Base-by-base conservation (phyloP, 2,329 filamentous ascomycete genomes). In the Emmonsiellopsis sp. region DNA sequence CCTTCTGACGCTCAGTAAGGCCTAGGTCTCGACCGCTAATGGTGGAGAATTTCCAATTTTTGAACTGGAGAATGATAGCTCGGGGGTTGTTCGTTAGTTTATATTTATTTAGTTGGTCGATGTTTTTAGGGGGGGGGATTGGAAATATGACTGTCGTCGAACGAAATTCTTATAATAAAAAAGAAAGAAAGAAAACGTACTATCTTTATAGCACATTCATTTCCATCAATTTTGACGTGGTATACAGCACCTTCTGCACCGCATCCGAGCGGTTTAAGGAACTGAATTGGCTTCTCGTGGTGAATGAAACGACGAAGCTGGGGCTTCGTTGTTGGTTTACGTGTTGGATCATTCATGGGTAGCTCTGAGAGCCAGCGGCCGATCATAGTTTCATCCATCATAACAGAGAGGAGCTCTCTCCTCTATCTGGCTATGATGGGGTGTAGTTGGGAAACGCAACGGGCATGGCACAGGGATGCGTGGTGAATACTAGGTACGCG, bases 231-330 rank as follows among this genome's bases (percentile, higher is more conserved):
- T 35, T 46, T 15, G 5, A 53, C 50, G 3, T 13, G 44, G 32
- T 46, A 55, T 5, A 57, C 55, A 8, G 16, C 35, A 13, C 51
- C 55, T 38, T 57, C 53, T 2, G 32, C n/a, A 2, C 55, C 55
- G 10, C 11, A 31, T 7, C 49, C 53, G n/a, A 57, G 38, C 13
- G 7, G 20, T 26, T 47, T 38, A n/a, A 32, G 13, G 26, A 26
- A 53, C 6, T 31, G 11, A 26, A 55, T 48, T 35, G 53, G 53
- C 42, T 55, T 49, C 13, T 47, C 41, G 26, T 57, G 53, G 43
- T 57, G 55, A 34, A 51, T 48, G 38, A 55, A 55, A 35, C 55
- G 53, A 40, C 55, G 55, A 8, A 57, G 53, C 50, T 45, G 16
- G 2, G 55, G 55, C 20, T 31, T 51, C 4, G 48, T 32, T 8